Base-by-base conservation (phyloP, 345 rosid species). In the Murraya paniculata region DNA sequence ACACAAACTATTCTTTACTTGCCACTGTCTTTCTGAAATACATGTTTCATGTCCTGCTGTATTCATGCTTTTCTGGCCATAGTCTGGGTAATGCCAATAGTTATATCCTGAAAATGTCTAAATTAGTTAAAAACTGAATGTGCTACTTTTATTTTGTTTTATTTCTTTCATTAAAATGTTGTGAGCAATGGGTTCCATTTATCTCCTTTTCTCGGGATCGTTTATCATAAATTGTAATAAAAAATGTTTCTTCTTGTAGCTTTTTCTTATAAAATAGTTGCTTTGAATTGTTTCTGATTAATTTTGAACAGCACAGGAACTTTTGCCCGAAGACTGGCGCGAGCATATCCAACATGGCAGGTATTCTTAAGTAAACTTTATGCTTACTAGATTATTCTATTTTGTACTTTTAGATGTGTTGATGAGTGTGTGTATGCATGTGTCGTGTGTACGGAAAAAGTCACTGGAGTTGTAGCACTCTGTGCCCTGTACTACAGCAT, bases 321-420 rank as follows among this genome's bases (percentile, higher is more conserved):
- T 79, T 95, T 95, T 88, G 93, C 97, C 71, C 86, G 92, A 53
- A 87, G 98, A 80, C 78, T 95, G 74, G 94, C 96, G 21, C 87
- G 87, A 76, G 98, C 89, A 83, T 95, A 91, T 81, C 98, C 99
- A 56, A 81, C 88, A 31, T 95, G 99, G 99, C 99, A 95, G 99
- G 99, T 91, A 68, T 71, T 10, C 19, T 48, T 55, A 16, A 55
- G 45, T 68, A 35, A 77, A 24, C 64, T 74, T 25, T 78, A 22
- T 72, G 25, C 30, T 66, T 27, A 10, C 38, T 74, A 68, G n/a
- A 9, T 19, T 62, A 39, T 48, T 14, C 7, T 19, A 33, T 62
- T 53, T 72, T 58, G 13, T 38, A 2, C 38, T 3, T 56, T 8
- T 64, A 30, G 30, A 31, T 30, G 45, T 74, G 36, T 45, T 48